phyloP scores from a whole-genome alignment of 108 stramenopile species.

The Cyclotella atomus region DNA sequence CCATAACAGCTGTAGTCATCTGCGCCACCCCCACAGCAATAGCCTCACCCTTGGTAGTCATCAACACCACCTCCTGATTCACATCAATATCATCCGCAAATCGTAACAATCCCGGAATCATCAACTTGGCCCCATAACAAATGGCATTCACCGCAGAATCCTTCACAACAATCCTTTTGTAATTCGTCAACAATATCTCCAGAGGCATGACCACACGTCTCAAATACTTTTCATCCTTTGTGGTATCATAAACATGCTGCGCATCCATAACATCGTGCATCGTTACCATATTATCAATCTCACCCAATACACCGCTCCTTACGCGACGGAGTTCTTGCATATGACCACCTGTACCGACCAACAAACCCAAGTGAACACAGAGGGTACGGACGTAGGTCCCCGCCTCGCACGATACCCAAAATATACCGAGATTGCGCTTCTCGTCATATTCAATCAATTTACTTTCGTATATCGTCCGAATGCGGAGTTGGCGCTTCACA shows the following conservation, averaged over 20 bases:
- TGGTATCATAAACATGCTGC: conserved; percentile 97
- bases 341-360: conserved; percentile 98
- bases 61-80: conserved; percentile 96
- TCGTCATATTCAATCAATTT: conserved; percentile 97
- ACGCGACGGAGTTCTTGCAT: conserved; percentile 99
- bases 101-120: conserved; percentile 98
- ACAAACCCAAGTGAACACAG: conserved; percentile 97
- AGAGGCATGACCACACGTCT: conserved; percentile 97
- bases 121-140: conserved; percentile 99
- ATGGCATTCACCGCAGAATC: conserved; percentile 99
- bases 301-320: conserved; percentile 91
- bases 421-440: conserved; percentile 95
- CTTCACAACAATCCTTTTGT: conserved; percentile 99
- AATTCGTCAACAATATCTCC: conserved; percentile 94
- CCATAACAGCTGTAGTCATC: conserved; percentile 99
- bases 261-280: conserved; percentile 99
- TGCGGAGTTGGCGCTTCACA: conserved; percentile 98
- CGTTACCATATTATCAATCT: conserved; percentile 94
- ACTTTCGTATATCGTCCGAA: conserved; percentile 97
- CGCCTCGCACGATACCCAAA: conserved; percentile 97
- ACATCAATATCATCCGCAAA: conserved; percentile 99
- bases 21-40: conserved; percentile 98
- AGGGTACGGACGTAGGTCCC: conserved; percentile 99
- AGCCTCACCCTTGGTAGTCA: conserved; percentile 99
- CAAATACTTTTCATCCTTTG: conserved; percentile 99